These are phyloP conservation scores for Pythium aphanidermatum DNA, from an alignment of 352 stramenopile genomes.

Conservation along the genomic window DNA sequence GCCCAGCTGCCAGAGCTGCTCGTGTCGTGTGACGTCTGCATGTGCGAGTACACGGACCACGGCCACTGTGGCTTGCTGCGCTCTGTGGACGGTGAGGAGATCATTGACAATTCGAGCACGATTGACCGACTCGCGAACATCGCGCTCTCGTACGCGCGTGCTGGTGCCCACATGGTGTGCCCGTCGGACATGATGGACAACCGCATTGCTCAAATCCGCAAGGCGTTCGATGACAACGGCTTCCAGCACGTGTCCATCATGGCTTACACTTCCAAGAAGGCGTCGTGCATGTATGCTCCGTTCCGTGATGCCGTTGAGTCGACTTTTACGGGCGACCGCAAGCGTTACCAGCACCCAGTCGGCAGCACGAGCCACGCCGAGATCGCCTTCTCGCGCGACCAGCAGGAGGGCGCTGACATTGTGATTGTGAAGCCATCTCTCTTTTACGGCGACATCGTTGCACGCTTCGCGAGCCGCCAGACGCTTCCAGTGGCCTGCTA, in stretches of 20 bases:
- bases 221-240: conserved; percentile 92
- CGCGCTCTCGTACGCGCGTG: conserved; percentile 92
- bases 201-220: conserved; percentile 93
- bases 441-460: conserved; percentile 98
- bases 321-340: conserved; percentile 91
- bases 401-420: conserved; percentile 94
- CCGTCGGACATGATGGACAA: conserved; percentile 98
- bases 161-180: conserved; percentile 96
- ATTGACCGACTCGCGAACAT: conserved; percentile 96
- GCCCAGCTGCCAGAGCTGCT: conserved; percentile 65
- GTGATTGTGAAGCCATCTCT: conserved; percentile 99
- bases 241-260: conserved; percentile 99
- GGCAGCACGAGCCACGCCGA: conserved; percentile 77
- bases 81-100: conserved; percentile 89
- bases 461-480: conserved; percentile 88
- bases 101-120: conserved; percentile 96
- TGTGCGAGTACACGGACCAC: conserved; percentile 90
- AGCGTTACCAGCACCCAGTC: conserved; percentile 96
- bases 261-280: conserved; percentile 98
- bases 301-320: conserved; percentile 98
- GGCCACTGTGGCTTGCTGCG: conserved; percentile 82
- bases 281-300: conserved; percentile 93
- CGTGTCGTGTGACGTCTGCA: conserved; percentile 84
- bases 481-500: conserved; percentile 97
- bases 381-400: conserved; percentile 72